phyloP scores from a whole-genome alignment of 2,329 filamentous ascomycete species.

The Exophiala xenobiotica region DNA sequence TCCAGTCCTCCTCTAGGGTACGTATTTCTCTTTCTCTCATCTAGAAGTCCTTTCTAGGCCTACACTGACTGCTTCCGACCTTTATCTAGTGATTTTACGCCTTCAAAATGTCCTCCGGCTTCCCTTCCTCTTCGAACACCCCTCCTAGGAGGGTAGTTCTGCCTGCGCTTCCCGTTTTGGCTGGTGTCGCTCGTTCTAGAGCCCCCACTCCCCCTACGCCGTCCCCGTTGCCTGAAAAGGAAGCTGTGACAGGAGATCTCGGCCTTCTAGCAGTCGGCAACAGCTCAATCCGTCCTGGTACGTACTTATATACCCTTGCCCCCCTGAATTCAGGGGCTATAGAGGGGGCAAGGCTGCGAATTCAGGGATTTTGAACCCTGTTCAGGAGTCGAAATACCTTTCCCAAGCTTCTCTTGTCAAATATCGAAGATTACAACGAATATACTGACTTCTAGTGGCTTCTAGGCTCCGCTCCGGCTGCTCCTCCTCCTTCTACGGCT shows the following conservation, averaged over 20 bases:
- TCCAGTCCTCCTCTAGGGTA: neutral
- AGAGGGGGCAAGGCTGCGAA: neutral
- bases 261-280: neutral
- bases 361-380: neutral
- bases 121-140: slow-evolving; percentile 3
- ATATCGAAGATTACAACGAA: neutral
- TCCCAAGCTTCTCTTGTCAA: neutral
- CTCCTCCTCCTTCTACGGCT: neutral
- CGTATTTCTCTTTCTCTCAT: neutral
- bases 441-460: neutral
- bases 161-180: slow-evolving; percentile 1
- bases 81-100: neutral
- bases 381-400: neutral
- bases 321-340: neutral
- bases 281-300: neutral
- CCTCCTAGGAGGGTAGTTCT: neutral
- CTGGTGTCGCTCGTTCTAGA: neutral
- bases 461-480: neutral
- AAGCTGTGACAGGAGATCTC: neutral
- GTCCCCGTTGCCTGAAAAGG: neutral
- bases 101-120: slow-evolving; percentile 8
- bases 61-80: slow-evolving; percentile 1
- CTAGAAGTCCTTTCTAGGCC: neutral
- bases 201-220: neutral
- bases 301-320: neutral